These are phyloP conservation scores for Fraxinus baroniana DNA, from an alignment of 305 asterid species.

Conservation along the genomic window DNA sequence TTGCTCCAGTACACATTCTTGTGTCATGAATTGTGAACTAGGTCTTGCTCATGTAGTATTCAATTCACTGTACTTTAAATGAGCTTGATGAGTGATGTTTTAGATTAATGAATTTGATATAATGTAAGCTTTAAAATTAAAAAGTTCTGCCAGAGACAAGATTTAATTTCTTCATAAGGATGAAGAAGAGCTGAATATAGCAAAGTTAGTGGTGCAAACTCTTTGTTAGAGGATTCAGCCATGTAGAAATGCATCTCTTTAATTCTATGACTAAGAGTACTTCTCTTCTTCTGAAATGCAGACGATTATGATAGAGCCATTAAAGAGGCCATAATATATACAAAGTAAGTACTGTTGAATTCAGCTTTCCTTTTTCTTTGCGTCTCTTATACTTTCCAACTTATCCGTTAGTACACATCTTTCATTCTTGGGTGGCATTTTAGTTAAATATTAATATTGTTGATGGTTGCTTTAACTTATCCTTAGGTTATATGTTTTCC, in stretches of 20 bases:
- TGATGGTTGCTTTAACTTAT: not conserved
- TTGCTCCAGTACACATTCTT: not conserved
- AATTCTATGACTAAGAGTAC: slow-evolving; percentile 14
- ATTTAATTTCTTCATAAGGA: not conserved
- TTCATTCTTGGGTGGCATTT: not conserved
- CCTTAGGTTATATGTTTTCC: not conserved
- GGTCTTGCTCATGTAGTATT: not conserved
- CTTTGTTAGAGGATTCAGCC: not conserved
- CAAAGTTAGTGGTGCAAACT: not conserved
- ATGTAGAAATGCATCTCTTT: slow-evolving; percentile 3
- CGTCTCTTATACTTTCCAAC: not conserved
- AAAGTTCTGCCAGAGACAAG: not conserved
- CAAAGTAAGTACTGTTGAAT: slow-evolving; percentile 49
- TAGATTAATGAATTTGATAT: not conserved
- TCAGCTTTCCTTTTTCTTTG: not conserved
- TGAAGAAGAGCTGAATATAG: not conserved
- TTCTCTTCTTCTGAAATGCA: slow-evolving; percentile 35
- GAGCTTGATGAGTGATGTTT: not conserved
- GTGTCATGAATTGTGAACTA: not conserved
- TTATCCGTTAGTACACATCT: not conserved
- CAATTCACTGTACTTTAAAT: not conserved
- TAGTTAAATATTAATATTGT: not conserved
- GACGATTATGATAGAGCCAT: slow-evolving; percentile 78
- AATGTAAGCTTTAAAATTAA: not conserved
- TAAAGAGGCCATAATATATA: slow-evolving; percentile 56